These are phyloP conservation scores for Aphanocladium album DNA, from an alignment of 2,329 filamentous ascomycete species.

Conservation along the genomic window DNA sequence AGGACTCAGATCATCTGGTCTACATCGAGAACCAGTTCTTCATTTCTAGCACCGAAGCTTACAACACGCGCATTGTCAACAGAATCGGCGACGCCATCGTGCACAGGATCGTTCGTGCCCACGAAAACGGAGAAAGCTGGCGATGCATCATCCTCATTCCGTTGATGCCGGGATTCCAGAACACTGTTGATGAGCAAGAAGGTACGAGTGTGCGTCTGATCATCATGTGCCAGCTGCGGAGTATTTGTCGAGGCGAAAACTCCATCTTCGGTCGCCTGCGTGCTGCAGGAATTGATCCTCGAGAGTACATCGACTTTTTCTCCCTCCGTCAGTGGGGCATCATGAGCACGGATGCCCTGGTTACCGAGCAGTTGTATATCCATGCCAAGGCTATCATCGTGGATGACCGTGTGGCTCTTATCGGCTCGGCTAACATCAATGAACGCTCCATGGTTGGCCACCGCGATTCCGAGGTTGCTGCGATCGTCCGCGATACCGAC, in stretches of 20 bases:
- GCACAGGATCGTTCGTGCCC: conserved; percentile 80
- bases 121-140: conserved; percentile 83
- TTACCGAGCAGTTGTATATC: conserved; percentile 96
- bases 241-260: conserved; percentile 85
- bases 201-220: conserved; percentile 92
- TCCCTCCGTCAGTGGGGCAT: conserved; percentile 88
- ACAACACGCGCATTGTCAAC: conserved; percentile 84
- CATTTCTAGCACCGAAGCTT: conserved; percentile 84
- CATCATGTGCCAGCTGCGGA: conserved; percentile 94
- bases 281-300: conserved; percentile 77
- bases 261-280: conserved; percentile 87
- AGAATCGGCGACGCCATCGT: conserved; percentile 92
- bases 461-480: conserved; percentile 87
- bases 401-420: conserved; percentile 87
- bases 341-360: conserved; percentile 77
- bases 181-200: conserved; percentile 88
- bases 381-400: conserved; percentile 97
- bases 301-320: conserved; percentile 95
- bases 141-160: conserved; percentile 85
- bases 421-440: conserved; percentile 98
- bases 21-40: conserved; percentile 99
- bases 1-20: conserved; percentile 92
- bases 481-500: conserved; percentile 86
- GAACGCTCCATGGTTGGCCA: conserved; percentile 91
- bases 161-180: conserved; percentile 97